These are phyloP conservation scores for Arabis alpina DNA, from an alignment of 345 rosid species.

Conservation along the genomic window DNA sequence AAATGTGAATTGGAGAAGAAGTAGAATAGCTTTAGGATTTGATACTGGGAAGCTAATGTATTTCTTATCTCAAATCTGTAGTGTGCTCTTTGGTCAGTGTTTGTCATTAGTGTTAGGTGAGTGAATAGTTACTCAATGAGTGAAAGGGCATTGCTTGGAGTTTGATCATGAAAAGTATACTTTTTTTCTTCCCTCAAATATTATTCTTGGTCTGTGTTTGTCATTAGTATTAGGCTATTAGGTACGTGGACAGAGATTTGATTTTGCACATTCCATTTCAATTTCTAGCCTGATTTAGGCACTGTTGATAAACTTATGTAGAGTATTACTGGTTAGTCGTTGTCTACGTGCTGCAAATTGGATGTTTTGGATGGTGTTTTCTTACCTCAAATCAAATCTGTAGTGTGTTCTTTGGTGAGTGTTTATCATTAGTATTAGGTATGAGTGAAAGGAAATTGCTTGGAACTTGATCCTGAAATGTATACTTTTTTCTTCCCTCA, in stretches of 20 bases:
- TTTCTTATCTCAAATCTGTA: background rate
- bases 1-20: background rate
- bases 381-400: no score
- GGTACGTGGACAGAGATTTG: background rate
- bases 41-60: background rate
- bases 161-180: no score
- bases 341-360: background rate
- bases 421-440: no score
- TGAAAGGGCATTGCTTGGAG: no score
- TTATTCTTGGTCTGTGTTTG: background rate
- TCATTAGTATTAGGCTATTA: background rate
- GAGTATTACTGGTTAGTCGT: background rate
- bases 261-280: background rate
- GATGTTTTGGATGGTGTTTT: background rate
- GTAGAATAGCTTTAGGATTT: background rate
- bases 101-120: background rate
- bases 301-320: conserved; percentile 10
- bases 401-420: no score
- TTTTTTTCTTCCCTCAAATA: no score
- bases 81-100: conserved; percentile 2
- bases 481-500: no score
- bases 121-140: no score
- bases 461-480: no score
- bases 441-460: no score
- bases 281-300: conserved; percentile 6